Evolutionary conservation across 768 basidiomycete species (phyloP).

Genomic region (Asterophora parasitica): DNA sequence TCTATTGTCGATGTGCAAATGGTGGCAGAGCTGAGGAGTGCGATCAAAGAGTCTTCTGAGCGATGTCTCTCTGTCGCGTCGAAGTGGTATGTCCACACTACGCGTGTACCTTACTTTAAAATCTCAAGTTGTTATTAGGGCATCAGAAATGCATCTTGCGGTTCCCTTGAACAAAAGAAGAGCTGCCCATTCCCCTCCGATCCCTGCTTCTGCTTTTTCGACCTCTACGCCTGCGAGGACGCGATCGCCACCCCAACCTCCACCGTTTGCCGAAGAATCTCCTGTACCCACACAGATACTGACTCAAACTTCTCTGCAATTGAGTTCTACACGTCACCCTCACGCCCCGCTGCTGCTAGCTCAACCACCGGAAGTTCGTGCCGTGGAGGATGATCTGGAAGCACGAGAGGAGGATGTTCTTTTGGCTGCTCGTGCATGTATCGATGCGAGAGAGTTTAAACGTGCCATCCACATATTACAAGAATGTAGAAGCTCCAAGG

Average conservation of each 20-base stretch:
- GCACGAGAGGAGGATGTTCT: slow-evolving; percentile 68
- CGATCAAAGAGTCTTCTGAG: slow-evolving; percentile 70
- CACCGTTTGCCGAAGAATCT: slow-evolving; percentile 33
- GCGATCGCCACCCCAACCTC: slow-evolving; percentile 34
- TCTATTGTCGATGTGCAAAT: slow-evolving; percentile 37
- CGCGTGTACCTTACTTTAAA: background rate
- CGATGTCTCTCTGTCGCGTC: slow-evolving; percentile 65
- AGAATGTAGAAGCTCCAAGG: slow-evolving; percentile 64
- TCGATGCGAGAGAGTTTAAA: slow-evolving; percentile 74
- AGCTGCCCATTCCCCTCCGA: slow-evolving; percentile 18
- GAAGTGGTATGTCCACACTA: slow-evolving; percentile 65
- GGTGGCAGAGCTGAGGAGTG: slow-evolving; percentile 51
- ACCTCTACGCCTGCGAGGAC: slow-evolving; percentile 57
- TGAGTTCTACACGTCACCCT: slow-evolving; percentile 27
- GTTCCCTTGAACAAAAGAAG: slow-evolving; percentile 46
- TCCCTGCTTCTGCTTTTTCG: slow-evolving; percentile 35
- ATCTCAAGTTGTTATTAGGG: slow-evolving; percentile 40
- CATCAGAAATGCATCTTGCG: slow-evolving; percentile 69
- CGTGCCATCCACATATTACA: slow-evolving; percentile 64
- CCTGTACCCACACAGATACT: slow-evolving; percentile 28
- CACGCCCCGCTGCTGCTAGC: slow-evolving; percentile 31
- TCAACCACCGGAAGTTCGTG: slow-evolving; percentile 28
- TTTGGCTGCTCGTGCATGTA: slow-evolving; percentile 64
- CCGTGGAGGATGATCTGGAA: slow-evolving; percentile 45
- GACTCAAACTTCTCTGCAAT: slow-evolving; percentile 23